Evolutionary conservation across 306 rosid species (phyloP).

Genomic region (Cucumis sativus): Cucumber_9930_V3 NC_026657.2:10418501-10419000

Average conservation of each 20-base stretch:
- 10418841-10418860: conserved; percentile 75
- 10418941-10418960: conserved; percentile 62
- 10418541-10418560: conserved; percentile 28
- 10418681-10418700: conserved; percentile 43
- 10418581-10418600: conserved; percentile 24
- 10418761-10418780: conserved; percentile 75
- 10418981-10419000: conserved; percentile 80
- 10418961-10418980: conserved; percentile 74
- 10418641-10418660: conserved; percentile 25
- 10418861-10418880: not conserved
- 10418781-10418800: conserved; percentile 78
- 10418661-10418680: conserved; percentile 21
- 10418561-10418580: conserved; percentile 14
- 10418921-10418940: conserved; percentile 11
- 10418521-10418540: conserved; percentile 23
- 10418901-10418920: not conserved
- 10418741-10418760: conserved; percentile 62
- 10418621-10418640: not conserved
- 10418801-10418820: conserved; percentile 53
- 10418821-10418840: conserved; percentile 67
- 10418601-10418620: conserved; percentile 20
- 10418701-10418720: conserved; percentile 50
- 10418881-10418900: not conserved
- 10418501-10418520: not conserved
- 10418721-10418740: conserved; percentile 76